These are phyloP conservation scores for Suhomyces tanzawaensis DNA, from an alignment of 805 yeast species.

Conservation along the genomic window DNA sequence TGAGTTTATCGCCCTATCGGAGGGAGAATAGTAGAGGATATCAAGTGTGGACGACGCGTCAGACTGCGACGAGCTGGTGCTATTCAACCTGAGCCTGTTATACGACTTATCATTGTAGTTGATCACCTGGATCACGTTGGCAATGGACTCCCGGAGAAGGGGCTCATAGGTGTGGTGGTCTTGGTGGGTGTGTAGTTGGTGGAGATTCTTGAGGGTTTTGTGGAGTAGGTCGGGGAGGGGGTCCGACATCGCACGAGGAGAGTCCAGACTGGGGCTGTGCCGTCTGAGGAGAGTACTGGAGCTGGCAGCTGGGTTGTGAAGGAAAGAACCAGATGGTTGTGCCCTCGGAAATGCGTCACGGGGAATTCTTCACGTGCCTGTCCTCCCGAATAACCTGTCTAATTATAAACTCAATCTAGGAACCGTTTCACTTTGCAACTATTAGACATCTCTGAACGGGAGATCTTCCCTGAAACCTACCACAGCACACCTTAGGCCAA, in stretches of 20 bases:
- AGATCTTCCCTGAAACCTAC: too few relatives aligned
- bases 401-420: too few relatives aligned
- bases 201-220: slow-evolving; percentile 17
- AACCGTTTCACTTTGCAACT: too few relatives aligned
- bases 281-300: too few relatives aligned
- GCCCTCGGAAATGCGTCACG: too few relatives aligned
- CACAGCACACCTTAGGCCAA: too few relatives aligned
- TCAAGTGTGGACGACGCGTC: background rate
- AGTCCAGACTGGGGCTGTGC: too few relatives aligned
- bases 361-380: too few relatives aligned
- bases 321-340: too few relatives aligned
- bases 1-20: background rate
- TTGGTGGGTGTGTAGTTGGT: slow-evolving; percentile 12
- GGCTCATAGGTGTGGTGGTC: slow-evolving; percentile 12
- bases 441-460: too few relatives aligned
- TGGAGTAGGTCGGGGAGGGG: slow-evolving; percentile 13
- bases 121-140: slow-evolving; percentile 14
- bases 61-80: background rate
- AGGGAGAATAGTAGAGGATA: background rate
- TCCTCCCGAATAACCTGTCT: too few relatives aligned
- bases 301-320: too few relatives aligned
- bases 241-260: background rate
- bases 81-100: slow-evolving; percentile 5
- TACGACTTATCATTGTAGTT: slow-evolving; percentile 15
- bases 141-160: slow-evolving; percentile 14